phyloP scores from a whole-genome alignment of 2,329 filamentous ascomycete species.

The Nothopassalora personata region DNA sequence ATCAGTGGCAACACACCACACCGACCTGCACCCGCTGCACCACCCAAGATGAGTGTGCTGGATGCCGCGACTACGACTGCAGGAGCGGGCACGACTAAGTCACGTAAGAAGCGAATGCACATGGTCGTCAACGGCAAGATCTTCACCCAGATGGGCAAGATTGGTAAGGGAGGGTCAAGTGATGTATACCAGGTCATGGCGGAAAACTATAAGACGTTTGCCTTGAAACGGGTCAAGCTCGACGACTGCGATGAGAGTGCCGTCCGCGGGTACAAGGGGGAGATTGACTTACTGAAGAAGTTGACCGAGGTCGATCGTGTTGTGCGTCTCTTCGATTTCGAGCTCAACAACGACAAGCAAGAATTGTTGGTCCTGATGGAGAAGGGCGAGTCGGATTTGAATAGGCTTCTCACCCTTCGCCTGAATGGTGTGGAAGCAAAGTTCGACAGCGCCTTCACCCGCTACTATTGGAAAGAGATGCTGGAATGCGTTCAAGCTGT shows the following conservation, averaged over 20 bases:
- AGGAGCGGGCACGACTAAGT: conserved; percentile 71
- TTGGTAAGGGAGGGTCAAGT: conserved; percentile 87
- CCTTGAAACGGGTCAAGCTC: conserved; percentile 84
- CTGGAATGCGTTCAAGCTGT: conserved; percentile 88
- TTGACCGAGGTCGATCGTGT: conserved; percentile 82
- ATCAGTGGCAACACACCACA: conserved; percentile 67
- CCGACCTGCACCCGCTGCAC: conserved; percentile 68
- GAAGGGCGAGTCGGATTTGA: conserved; percentile 88
- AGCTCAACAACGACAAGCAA: conserved; percentile 83
- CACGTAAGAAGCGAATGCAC: conserved; percentile 71
- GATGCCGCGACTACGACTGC: conserved; percentile 81
- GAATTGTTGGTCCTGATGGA: conserved; percentile 92
- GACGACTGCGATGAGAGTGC: conserved; percentile 82
- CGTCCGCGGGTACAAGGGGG: conserved; percentile 83
- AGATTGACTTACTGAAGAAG: conserved; percentile 84
- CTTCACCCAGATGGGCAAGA: conserved; percentile 82
- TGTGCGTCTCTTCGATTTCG: conserved; percentile 83
- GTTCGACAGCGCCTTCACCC: conserved; percentile 84
- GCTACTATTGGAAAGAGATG: conserved; percentile 99
- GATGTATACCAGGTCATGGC: conserved; percentile 96
- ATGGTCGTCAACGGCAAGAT: conserved; percentile 85
- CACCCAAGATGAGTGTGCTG: conserved; percentile 94
- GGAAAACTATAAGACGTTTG: conserved; percentile 93
- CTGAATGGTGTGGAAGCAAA: conserved; percentile 62
- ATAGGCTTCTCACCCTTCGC: conserved; percentile 72